Conservation (phyloP, 2,329 filamentous ascomycete species). For the Emmonsiellopsis sp. region DNA sequence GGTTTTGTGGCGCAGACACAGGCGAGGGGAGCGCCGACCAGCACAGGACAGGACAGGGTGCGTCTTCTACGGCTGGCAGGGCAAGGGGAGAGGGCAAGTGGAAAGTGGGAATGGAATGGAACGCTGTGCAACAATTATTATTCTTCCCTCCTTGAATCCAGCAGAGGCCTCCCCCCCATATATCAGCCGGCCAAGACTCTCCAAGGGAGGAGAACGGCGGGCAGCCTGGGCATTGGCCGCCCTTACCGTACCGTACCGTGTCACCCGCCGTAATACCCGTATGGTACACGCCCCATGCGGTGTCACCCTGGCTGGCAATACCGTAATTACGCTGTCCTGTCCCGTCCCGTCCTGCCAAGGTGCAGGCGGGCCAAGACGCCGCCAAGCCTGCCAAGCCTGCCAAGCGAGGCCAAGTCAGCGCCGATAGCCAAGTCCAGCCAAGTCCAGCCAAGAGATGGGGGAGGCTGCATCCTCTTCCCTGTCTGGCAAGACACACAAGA, state of each 20-base stretch:
- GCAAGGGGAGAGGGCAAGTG: neutral
- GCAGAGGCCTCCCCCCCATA: too few species aligned
- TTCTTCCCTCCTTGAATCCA: too few species aligned
- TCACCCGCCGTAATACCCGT: too few species aligned
- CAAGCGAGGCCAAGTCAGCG: constrained; percentile 8
- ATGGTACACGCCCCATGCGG: too few species aligned
- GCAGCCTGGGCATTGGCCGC: too few species aligned
- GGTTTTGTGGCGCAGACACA: constrained; percentile 10
- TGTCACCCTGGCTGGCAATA: neutral
- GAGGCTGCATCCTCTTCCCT: too few species aligned
- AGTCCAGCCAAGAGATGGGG: neutral
- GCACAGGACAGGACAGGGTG: constrained; percentile 10
- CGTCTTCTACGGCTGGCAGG: neutral
- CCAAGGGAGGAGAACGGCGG: too few species aligned
- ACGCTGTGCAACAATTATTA: too few species aligned
- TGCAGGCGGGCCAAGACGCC: neutral
- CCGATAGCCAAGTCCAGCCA: constrained; percentile 10
- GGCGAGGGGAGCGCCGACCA: constrained; percentile 4
- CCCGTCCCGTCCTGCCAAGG: constrained; percentile 3
- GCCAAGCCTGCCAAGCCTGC: constrained; percentile 5
- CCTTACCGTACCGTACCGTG: too few species aligned
- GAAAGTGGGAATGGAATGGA: neutral
- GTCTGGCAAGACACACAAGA: neutral
- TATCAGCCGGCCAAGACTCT: too few species aligned
- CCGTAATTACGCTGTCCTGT: neutral